A percentile compares a stretch with the other conserved stretches of the same genome.
Evolutionary conservation across 1,139 yeast genomes (phyloP).

Genomic region (Pichia sp.): DNA sequence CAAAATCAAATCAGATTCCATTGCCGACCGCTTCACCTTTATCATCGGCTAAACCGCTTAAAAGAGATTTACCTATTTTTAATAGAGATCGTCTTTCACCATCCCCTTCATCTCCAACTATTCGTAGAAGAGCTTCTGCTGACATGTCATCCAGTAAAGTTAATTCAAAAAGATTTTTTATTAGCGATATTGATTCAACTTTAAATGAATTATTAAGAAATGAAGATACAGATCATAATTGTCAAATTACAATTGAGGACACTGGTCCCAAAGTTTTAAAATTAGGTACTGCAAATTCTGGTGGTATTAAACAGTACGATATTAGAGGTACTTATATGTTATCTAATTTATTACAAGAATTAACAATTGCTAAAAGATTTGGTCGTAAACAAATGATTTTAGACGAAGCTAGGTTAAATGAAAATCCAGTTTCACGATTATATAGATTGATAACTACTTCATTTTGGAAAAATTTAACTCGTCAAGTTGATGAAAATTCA

Average conservation of each 20-base stretch:
- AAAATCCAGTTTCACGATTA: slow-evolving; percentile 80
- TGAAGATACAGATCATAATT: slow-evolving; percentile 85
- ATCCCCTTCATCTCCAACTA: slow-evolving; percentile 14
- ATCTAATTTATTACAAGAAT: slow-evolving; percentile 80
- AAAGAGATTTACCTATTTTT: too few species aligned
- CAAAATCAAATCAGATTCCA: background rate
- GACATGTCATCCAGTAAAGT: slow-evolving; percentile 44
- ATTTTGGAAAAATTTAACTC: slow-evolving; percentile 78
- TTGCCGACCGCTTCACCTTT: slow-evolving; percentile 3
- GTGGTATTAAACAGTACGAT: slow-evolving; percentile 67
- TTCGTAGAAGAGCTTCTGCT: slow-evolving; percentile 56
- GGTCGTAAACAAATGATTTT: slow-evolving; percentile 73
- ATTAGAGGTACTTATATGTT: slow-evolving; percentile 89
- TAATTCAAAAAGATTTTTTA: slow-evolving; percentile 53
- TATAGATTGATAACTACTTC: slow-evolving; percentile 67
- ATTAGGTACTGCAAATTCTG: slow-evolving; percentile 79
- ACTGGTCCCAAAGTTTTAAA: slow-evolving; percentile 85
- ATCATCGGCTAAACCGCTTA: background rate
- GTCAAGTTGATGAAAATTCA: slow-evolving; percentile 58
- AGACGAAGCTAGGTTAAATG: slow-evolving; percentile 82
- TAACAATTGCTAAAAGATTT: slow-evolving; percentile 76
- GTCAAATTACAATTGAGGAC: slow-evolving; percentile 88
- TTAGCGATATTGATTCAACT: slow-evolving; percentile 70
- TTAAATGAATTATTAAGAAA: slow-evolving; percentile 59
- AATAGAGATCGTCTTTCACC: slow-evolving; percentile 3